Conservation (phyloP, 148 eudicot genomes). For the Diospyros lotus region DNA sequence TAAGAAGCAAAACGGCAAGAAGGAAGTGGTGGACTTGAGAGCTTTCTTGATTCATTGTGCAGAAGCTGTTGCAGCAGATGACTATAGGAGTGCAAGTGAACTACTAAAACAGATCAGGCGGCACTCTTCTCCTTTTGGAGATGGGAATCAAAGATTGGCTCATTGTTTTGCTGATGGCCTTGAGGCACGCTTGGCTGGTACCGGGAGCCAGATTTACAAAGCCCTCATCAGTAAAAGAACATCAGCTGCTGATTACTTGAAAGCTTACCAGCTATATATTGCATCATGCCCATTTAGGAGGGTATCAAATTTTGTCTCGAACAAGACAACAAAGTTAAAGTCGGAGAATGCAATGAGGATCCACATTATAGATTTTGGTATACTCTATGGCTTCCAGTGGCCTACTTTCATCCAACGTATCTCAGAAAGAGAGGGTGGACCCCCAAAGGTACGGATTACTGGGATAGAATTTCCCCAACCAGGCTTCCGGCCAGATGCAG, state of each 20-base stretch:
- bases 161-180: conserved; percentile 61
- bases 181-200: conserved; percentile 66
- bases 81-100: conserved; percentile 40
- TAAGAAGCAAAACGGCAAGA: conserved; percentile 32
- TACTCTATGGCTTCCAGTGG: conserved; percentile 70
- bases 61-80: conserved; percentile 60
- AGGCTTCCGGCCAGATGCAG: conserved; percentile 59
- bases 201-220: conserved; percentile 55
- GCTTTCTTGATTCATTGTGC: conserved; percentile 61
- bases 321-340: conserved; percentile 33
- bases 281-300: conserved; percentile 60
- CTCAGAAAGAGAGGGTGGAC: conserved; percentile 42
- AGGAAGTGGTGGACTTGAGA: conserved; percentile 54
- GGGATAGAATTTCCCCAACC: conserved; percentile 70
- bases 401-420: conserved; percentile 53
- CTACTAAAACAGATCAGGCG: conserved; percentile 49
- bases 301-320: conserved; percentile 45
- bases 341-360: conserved; percentile 29
- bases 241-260: conserved; percentile 47
- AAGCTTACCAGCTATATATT: conserved; percentile 57
- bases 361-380: conserved; percentile 67
- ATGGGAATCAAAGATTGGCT: conserved; percentile 60
- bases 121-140: conserved; percentile 59
- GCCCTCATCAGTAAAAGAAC: conserved; percentile 37
- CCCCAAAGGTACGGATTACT: conserved; percentile 58